These are phyloP conservation scores for Paratinospora sagittata DNA, from an alignment of 164 flowering plant species.

Conservation along the genomic window DNA sequence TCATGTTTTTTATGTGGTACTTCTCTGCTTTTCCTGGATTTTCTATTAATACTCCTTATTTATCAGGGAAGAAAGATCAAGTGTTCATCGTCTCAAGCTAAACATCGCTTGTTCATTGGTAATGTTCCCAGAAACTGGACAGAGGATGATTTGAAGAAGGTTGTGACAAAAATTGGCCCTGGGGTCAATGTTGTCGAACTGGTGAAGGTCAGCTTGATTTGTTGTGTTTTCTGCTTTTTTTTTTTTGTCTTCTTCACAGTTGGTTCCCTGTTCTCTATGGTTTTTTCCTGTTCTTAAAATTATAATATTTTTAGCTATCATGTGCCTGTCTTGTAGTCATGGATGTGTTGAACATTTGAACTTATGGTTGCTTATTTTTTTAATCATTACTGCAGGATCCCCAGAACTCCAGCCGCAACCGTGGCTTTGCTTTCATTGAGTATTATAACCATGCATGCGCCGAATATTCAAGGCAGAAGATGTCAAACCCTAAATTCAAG, in stretches of 20 bases:
- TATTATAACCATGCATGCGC: conserved; percentile 95
- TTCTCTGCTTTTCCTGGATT: background rate
- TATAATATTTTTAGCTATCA: background rate
- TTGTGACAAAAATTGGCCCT: conserved; percentile 64
- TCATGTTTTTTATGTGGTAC: background rate
- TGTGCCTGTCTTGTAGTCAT: background rate
- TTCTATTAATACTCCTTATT: background rate
- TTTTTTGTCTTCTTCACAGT: background rate
- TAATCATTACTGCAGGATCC: conserved; percentile 49
- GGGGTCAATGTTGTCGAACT: conserved; percentile 63
- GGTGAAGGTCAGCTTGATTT: conserved; percentile 47
- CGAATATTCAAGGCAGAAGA: conserved; percentile 75
- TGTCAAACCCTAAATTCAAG: conserved; percentile 74
- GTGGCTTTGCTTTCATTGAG: conserved; percentile 93
- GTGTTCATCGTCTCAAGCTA: conserved; percentile 84
- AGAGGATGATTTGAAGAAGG: conserved; percentile 60
- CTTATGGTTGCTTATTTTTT: background rate
- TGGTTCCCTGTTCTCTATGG: background rate
- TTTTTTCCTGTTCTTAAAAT: background rate
- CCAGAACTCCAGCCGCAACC: conserved; percentile 64
- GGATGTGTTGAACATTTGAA: background rate
- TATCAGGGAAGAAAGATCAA: conserved; percentile 67
- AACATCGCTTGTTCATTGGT: conserved; percentile 77
- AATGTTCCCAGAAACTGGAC: conserved; percentile 79
- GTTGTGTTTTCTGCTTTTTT: background rate